Base-by-base conservation (phyloP, 2,329 filamentous ascomycete species). In the Colletotrichum siamense region DNA sequence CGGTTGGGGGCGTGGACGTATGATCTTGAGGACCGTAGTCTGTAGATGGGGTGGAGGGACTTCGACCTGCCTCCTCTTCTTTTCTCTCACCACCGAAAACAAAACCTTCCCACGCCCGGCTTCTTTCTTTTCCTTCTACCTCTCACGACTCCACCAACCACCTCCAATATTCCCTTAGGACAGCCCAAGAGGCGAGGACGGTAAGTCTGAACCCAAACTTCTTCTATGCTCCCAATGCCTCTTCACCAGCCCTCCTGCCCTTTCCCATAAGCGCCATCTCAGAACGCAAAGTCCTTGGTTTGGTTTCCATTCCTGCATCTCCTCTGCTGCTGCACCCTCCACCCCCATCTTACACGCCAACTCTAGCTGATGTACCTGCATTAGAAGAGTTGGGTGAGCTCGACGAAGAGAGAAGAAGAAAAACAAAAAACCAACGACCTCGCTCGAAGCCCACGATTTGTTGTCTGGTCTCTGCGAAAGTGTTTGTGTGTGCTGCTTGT, bases 91-190 rank as follows among this genome's bases (percentile, higher is more conserved):
- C 76, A 78, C 73, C 76, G 61, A 77, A 76, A 78, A 78, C 77
- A 78, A 78, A 78, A 78, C 77, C 73, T 70, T 76, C 77, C 77
- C 69, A 77, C 73, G 77, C 76, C 77, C 72, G 69, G 69, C 68
- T 72, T 77, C 70, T 71, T 73, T 77, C 73, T 72, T 78, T 81
- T 80, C 79, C 79, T 79, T 81, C 81, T 79, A 81, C 82, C 81
- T 84, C 74, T 76, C 80, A 83, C 81, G 82, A 82, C 81, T 81
- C 78, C 81, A 78, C 82, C 82, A 83, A 83, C 82, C 82, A 82
- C 82, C 81, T 82, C 80, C 79, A 71, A 79, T 80, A 79, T 73
- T 69, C 69, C 67, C 65, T 64, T 32, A 77, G 76, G 69, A 69
- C 59, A 75, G 76, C 76, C 77, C 68, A 64, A 78, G 77, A 77